A percentile compares a stretch with the other conserved stretches of the same genome.
Evolutionary conservation across 805 yeast species (phyloP).

Genomic region (Barnettozyma californica): DNA sequence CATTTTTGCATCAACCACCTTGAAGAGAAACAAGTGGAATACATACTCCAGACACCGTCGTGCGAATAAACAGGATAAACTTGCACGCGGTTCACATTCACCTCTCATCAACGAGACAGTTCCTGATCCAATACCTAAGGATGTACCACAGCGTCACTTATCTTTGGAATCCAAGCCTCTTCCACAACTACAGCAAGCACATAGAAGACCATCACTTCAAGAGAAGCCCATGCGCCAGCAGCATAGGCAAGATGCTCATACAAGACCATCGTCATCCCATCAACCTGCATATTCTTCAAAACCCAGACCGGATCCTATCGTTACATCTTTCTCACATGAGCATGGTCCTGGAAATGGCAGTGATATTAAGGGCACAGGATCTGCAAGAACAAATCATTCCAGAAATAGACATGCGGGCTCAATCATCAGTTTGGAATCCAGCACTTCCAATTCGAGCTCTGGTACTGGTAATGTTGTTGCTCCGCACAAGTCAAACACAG

Average conservation of each 20-base stretch:
- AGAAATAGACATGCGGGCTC: constrained; percentile 32
- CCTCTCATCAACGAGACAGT: constrained; percentile 5
- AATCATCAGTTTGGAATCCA: constrained; percentile 13
- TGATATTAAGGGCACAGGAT: not conserved
- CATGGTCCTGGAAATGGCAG: not conserved
- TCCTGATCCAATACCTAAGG: constrained; percentile 1
- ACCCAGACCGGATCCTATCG: not conserved
- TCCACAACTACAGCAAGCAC: constrained; percentile 17
- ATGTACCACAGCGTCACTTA: not conserved
- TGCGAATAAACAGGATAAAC: constrained; percentile 7
- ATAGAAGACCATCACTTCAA: constrained; percentile 4
- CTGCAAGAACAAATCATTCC: constrained; percentile 27
- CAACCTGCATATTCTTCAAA: not conserved
- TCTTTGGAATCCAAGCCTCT: constrained; percentile 12
- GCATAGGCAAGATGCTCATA: constrained; percentile 3
- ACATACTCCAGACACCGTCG: constrained; percentile 40
- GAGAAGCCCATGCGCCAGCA: constrained; percentile 1
- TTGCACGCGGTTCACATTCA: constrained; percentile 7
- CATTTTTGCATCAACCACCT: constrained; percentile 20
- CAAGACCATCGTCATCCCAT: constrained; percentile 4
- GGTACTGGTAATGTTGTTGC: not conserved
- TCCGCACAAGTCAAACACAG: not conserved
- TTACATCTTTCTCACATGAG: not conserved
- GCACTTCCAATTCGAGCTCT: not conserved
- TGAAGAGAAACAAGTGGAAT: constrained; percentile 45